Conservation (phyloP, 805 yeast genomes). For the Barnettozyma sp. region DNA sequence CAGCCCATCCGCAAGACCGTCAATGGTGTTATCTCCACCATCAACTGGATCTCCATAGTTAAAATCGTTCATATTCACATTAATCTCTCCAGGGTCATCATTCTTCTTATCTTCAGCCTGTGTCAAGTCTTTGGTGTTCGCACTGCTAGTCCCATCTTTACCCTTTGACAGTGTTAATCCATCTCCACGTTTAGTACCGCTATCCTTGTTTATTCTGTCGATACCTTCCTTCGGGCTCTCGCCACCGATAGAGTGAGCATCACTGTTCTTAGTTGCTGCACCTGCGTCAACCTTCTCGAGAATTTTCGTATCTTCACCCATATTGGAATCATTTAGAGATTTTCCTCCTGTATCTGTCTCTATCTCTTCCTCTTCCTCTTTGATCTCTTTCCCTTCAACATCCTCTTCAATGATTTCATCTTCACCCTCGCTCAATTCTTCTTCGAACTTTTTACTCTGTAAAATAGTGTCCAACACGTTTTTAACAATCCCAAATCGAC, state of each 20-base stretch:
- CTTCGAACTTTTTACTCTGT: slow-evolving; percentile 7
- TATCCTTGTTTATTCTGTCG: not conserved
- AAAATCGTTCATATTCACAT: not conserved
- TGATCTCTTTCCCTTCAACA: not conserved
- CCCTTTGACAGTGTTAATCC: no score
- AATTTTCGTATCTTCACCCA: no score
- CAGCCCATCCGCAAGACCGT: slow-evolving; percentile 4
- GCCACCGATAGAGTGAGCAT: no score
- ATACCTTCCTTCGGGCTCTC: not conserved
- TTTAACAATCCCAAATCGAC: slow-evolving; percentile 9
- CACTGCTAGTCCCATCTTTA: not conserved
- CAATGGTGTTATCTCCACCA: slow-evolving; percentile 5
- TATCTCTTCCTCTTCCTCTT: slow-evolving; percentile 3
- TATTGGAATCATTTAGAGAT: no score
- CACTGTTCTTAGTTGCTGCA: no score
- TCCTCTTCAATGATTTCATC: slow-evolving; percentile 8
- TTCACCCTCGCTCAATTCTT: slow-evolving; percentile 12
- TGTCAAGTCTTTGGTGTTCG: not conserved
- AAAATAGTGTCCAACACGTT: slow-evolving; percentile 10
- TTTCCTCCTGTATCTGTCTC: not conserved
- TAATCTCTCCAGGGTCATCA: not conserved
- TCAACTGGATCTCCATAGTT: slow-evolving; percentile 2
- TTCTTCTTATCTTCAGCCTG: not conserved
- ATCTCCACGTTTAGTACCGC: not conserved
- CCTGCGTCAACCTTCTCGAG: no score